Conservation (phyloP, 768 basidiomycete genomes). For the Trametes coccinea region DNA sequence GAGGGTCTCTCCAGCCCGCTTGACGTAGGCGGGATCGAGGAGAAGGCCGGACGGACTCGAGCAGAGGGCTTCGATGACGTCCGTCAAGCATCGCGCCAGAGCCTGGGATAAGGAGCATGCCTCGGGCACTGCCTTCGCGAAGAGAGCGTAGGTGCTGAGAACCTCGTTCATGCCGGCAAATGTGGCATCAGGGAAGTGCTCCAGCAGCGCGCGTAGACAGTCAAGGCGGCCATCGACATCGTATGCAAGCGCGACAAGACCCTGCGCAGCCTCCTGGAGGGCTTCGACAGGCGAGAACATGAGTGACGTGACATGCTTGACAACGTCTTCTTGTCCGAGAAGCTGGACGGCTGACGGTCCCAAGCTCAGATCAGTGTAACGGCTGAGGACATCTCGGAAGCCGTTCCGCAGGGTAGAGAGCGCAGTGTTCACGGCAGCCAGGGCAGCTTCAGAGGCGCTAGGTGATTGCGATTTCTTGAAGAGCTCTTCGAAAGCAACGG, state of each 20-base stretch:
- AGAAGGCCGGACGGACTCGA: constrained; percentile 70
- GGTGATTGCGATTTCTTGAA: constrained; percentile 33
- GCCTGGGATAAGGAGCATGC: constrained; percentile 88
- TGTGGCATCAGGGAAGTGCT: constrained; percentile 61
- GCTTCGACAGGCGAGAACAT: constrained; percentile 82
- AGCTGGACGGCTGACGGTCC: constrained; percentile 54
- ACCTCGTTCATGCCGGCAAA: constrained; percentile 73
- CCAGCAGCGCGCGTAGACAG: constrained; percentile 79
- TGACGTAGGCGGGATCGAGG: constrained; percentile 53
- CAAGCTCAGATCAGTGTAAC: constrained; percentile 62
- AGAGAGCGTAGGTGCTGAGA: constrained; percentile 62
- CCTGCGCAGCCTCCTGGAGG: constrained; percentile 73
- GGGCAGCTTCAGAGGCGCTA: constrained; percentile 30
- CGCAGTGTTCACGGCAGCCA: constrained; percentile 63
- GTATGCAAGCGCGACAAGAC: constrained; percentile 80
- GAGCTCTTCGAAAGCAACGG: constrained; percentile 47
- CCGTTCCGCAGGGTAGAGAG: constrained; percentile 59
- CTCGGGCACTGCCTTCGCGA: constrained; percentile 70
- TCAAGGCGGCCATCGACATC: constrained; percentile 89
- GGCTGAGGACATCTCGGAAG: constrained; percentile 61
- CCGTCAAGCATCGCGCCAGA: constrained; percentile 89
- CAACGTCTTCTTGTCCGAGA: constrained; percentile 55
- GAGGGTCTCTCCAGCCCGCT: constrained; percentile 45
- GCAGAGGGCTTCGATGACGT: constrained; percentile 88
- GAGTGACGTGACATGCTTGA: constrained; percentile 60